Base-by-base conservation (phyloP, 768 basidiomycete genomes). In the Xerocomellus dryophilus region DNA sequence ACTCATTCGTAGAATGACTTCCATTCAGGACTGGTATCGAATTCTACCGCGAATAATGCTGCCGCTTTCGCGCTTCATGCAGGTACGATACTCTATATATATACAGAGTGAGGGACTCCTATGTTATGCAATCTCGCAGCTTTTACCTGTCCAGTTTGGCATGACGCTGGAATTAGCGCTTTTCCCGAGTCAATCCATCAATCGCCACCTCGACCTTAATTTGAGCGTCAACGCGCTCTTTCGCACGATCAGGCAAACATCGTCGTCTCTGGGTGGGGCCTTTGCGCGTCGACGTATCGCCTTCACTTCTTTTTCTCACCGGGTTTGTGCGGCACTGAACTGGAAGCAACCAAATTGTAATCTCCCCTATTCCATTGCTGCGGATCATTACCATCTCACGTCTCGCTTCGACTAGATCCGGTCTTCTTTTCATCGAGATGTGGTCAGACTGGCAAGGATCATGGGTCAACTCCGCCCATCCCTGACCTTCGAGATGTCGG, bases 261-360 rank as follows among this genome's bases (percentile, higher is more conserved):
- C 83, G 21, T 75, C 77, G 46, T 71, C 73, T 46, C 68, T 77
- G 25, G 82, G 81, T 27, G 77, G 76, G 38, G 75, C 76, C 29
- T 72, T 76, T 53, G 74, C 76, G 45, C 84, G 88, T 51, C 79
- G 94, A 46, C 87, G 87, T 61, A 83, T 98, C 56, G 83, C 93
- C n/a, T 93, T 99, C 67, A 86, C 87, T 36, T 96, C 93, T 7
- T 98, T 90, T 70, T 88, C 88, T 44, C 91, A 95, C 9, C 86
- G 90, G 66, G 82, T 93, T 0, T 96, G 93, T 70, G 84, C 90
- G 8, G 86, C 90, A 15, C 71, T 98, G 51, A 98, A 99, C 65
- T 98, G 96, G 97, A 99, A 99, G 72, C 96, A 99, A 71, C 96
- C 96, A 12, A 98, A 98, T 70, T 98, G 96, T 93, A 73, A 72